Conservation (phyloP, 1,139 yeast genomes). For the Suzukiozyma palmioleophila region DNA sequence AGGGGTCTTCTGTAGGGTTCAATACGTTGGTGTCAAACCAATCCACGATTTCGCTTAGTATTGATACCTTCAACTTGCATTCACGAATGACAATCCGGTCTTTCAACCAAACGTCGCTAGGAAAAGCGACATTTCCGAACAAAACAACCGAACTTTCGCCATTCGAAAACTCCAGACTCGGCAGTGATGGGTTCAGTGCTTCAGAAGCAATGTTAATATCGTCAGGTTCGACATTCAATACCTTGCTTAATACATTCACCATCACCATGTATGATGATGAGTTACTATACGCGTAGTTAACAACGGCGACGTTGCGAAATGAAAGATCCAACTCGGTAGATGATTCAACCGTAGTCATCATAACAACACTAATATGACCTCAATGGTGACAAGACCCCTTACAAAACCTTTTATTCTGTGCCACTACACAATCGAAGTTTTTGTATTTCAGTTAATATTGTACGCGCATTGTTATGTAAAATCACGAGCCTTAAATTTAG, state of each 20-base stretch:
- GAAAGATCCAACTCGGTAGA: no score
- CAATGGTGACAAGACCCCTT: no score
- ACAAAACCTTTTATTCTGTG: no score
- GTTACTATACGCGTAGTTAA: no score
- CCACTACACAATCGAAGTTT: no score
- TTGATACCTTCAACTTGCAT: conserved; percentile 28
- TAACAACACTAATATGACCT: no score
- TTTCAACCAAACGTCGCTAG: conserved; percentile 38
- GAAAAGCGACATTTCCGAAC: conserved; percentile 32
- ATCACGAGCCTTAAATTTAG: background rate
- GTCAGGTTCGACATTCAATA: background rate
- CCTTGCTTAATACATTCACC: background rate
- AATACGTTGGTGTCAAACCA: conserved; percentile 25
- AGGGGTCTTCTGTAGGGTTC: conserved; percentile 18
- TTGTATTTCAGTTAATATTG: background rate
- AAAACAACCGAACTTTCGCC: conserved; percentile 16
- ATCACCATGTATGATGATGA: background rate
- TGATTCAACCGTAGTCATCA: no score
- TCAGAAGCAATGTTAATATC: background rate
- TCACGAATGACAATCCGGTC: conserved; percentile 31
- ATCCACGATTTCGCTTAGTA: conserved; percentile 32
- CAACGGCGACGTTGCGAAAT: no score
- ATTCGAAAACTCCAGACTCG: background rate
- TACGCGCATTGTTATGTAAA: background rate
- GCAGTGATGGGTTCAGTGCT: background rate